Base-by-base conservation (phyloP, 1,284 basidiomycete species). In the Coniferiporia sulphurascens region DNA sequence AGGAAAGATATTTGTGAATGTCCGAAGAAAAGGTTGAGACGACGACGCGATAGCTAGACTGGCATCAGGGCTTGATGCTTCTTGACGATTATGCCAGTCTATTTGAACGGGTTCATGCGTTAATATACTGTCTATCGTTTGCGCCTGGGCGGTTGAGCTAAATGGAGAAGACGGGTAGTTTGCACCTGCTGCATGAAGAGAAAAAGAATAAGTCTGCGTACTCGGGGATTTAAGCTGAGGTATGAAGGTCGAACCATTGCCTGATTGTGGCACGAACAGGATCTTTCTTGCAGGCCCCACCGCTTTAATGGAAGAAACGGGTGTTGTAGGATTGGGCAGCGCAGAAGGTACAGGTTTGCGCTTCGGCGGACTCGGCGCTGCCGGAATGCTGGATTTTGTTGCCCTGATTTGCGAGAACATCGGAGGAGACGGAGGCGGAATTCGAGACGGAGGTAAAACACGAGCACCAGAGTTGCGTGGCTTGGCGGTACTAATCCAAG, bases 1-100 rank as follows among this genome's bases (percentile, higher is more conserved):
- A 60, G 82, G 78, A 61, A 86, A 81, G 64, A 83, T 77, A 68
- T 77, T 85, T 61, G 84, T 80, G 66, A 88, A 66, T 53, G 78
- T 78, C 58, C 74, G 73, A 59, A 74, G 63, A 15, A 70, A 70
- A 34, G 71, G 61, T 72, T 80, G 81, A 69, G 81, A 71, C 62
- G 80, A 74, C 64, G 81, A 72, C 56, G 82, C 17, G 17, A 36
- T n/a, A 27, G n/a, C 21, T 2, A 41, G 21, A 38, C 12, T 36
- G 46, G 36, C 19, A n/a, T 48, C 48, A 35, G n/a, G n/a, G n/a
- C n/a, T n/a, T n/a, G n/a, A n/a, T n/a, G n/a, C n/a, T n/a, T n/a
- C n/a, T n/a, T n/a, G n/a, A n/a, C 7, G 5, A 21, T n/a, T 7
- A 9, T 27, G 27, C 41, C 21, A 8, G 17, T 78, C 55, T 78